Base-by-base conservation (phyloP, 345 rosid genomes). In the Alliaria petiolata region DNA sequence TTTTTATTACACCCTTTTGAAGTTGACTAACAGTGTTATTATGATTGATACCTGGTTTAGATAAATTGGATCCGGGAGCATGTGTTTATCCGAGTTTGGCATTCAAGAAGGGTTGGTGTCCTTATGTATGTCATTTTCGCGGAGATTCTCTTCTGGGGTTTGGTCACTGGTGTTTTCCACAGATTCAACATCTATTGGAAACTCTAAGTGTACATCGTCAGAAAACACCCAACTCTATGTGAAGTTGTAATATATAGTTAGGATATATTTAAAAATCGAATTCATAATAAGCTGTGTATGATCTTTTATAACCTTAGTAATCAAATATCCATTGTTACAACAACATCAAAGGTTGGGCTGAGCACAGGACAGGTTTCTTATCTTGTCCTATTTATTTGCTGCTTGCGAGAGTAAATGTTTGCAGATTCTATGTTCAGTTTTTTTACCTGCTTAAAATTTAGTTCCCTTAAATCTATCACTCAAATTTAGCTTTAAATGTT, bases 111-210 rank as follows among this genome's bases (percentile, higher is more conserved):
- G 65, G 82, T 80, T 13, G 91, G 93, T 14, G 78, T 79, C 36
- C 78, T 91, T 6, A 81, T 91, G 28, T 87, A 87, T 70, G 97
- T 89, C 50, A 69, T 89, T n/a, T 85, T 91, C 43, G 89, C 78
- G 0, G 96, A 89, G 82, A 91, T 91, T 65, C 75, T 87, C 54
- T 89, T 91, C 31, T 89, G 93, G 97, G 86, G 74, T 17, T 52
- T 87, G 19, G 81, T 83, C 38, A 59, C 91, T 0, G 96, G 96
- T 59, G 47, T 82, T 72, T 65, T 85, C 60, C 85, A 91, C 66
- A 61, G 83, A 46, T 65, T 76, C 25, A 76, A 77, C 14, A 77
- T 89, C 20, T 86, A 87, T 19, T 91, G 97, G 97, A 91, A 89
- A 86, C 97, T 89, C 33, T 91, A n/a, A n/a, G n/a, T 79, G n/a